phyloP scores from a whole-genome alignment of 2,329 filamentous ascomycete species.

The Thelonectria discophora region DNA sequence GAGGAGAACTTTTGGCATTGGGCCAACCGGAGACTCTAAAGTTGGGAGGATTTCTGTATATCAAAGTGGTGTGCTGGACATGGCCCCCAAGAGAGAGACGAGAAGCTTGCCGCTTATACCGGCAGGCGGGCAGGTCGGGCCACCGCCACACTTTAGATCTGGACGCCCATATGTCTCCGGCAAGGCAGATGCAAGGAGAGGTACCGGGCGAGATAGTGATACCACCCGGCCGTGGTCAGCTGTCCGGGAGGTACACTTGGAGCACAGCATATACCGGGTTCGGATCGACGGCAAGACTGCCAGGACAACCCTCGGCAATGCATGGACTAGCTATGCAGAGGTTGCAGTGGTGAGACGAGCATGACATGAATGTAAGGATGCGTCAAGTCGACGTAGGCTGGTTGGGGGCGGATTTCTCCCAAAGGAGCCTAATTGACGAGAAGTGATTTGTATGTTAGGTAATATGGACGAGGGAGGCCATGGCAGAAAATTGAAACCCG shows the following conservation, averaged over 20 bases:
- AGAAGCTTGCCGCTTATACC: background rate
- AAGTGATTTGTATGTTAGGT: background rate
- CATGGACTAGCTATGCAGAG: background rate
- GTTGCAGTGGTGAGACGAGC: background rate
- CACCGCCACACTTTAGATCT: background rate
- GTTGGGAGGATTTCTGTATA: background rate
- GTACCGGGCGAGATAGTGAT: background rate
- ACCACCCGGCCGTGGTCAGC: background rate
- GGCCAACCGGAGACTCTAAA: background rate
- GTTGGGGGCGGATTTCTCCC: background rate
- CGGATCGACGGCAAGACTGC: background rate
- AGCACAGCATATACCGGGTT: background rate
- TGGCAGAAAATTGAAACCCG: background rate
- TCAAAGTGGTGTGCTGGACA: background rate
- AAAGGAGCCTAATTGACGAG: background rate
- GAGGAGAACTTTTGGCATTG: background rate
- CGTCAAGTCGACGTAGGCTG: background rate
- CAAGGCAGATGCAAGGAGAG: background rate
- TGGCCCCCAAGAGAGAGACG: background rate
- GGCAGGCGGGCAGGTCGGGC: background rate
- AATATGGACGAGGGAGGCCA: background rate
- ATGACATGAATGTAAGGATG: background rate
- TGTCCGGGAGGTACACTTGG: background rate
- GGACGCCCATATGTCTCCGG: background rate
- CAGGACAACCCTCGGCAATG: background rate